Evolutionary conservation across 2,329 filamentous ascomycete genomes (phyloP).

Genomic region (Arthrinium puccinioides): DNA sequence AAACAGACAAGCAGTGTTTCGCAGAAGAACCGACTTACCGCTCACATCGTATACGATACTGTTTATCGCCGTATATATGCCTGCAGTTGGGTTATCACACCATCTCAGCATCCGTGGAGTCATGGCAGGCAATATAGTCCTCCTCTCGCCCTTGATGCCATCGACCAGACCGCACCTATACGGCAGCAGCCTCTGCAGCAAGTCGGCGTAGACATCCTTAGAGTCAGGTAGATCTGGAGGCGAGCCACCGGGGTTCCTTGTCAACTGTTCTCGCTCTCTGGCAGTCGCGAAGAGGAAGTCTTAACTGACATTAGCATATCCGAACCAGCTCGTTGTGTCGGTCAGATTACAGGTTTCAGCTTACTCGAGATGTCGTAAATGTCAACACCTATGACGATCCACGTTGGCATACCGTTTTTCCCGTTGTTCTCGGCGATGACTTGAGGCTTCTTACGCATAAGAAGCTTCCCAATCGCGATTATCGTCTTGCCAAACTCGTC

Average conservation of each 20-base stretch:
- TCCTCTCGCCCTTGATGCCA: not conserved
- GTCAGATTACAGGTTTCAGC: no score
- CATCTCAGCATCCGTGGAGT: constrained; percentile 9
- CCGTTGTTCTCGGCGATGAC: constrained; percentile 7
- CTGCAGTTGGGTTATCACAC: constrained; percentile 10
- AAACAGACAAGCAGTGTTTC: not conserved
- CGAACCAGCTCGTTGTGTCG: not conserved
- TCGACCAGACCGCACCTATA: constrained; percentile 8
- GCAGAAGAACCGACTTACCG: constrained; percentile 4
- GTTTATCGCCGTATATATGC: constrained; percentile 9
- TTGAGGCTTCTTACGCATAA: not conserved
- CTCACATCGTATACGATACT: constrained; percentile 10
- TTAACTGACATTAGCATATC: not conserved
- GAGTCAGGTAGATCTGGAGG: not conserved
- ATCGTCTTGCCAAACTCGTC: not conserved
- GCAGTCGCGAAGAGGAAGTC: not conserved
- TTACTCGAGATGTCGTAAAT: constrained; percentile 12
- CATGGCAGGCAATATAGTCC: constrained; percentile 1
- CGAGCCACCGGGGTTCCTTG: constrained; percentile 1
- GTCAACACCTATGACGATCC: constrained; percentile 4
- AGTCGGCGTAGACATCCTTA: constrained; percentile 3
- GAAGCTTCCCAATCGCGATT: constrained; percentile 3
- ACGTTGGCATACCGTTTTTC: constrained; percentile 4
- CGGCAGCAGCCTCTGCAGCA: constrained; percentile 4
- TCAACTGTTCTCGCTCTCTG: not conserved